These are phyloP conservation scores for Mollisia scopiformis DNA, from an alignment of 2,329 filamentous ascomycete genomes.

Conservation along the genomic window DNA sequence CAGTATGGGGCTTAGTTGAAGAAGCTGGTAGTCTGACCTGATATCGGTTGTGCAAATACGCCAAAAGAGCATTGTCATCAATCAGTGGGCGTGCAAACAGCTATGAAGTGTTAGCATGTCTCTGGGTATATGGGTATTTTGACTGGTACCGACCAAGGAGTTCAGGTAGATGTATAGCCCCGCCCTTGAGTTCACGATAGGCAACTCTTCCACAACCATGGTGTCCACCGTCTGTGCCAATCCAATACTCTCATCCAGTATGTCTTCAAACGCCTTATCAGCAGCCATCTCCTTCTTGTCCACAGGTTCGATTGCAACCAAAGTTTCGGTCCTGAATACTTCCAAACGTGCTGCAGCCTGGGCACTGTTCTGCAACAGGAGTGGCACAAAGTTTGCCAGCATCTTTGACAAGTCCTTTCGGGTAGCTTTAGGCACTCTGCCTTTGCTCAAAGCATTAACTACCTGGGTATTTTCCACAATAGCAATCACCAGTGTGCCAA, in stretches of 20 bases:
- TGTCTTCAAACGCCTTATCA: constrained; percentile 57
- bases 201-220: constrained; percentile 62
- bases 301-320: constrained; percentile 56
- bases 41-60: constrained; percentile 83
- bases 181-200: constrained; percentile 74
- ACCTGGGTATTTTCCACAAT: constrained; percentile 63
- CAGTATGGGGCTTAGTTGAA: constrained; percentile 25
- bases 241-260: constrained; percentile 59
- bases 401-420: constrained; percentile 47
- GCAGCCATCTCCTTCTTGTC: constrained; percentile 53
- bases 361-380: constrained; percentile 59
- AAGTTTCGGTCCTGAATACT: constrained; percentile 58
- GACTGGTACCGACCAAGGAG: constrained; percentile 64
- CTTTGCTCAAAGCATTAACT: constrained; percentile 54
- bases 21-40: constrained; percentile 57
- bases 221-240: constrained; percentile 49
- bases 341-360: constrained; percentile 54
- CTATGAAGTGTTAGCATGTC: constrained; percentile 49
- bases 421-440: constrained; percentile 54
- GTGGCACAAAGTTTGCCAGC: constrained; percentile 56
- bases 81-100: constrained; percentile 81
- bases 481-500: constrained; percentile 65
- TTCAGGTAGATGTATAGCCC: constrained; percentile 87
- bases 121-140: background rate
- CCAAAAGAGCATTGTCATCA: constrained; percentile 78